Evolutionary conservation across 2,329 filamentous ascomycete species (phyloP).

Genomic region (Aspergillus intermedius): DNA sequence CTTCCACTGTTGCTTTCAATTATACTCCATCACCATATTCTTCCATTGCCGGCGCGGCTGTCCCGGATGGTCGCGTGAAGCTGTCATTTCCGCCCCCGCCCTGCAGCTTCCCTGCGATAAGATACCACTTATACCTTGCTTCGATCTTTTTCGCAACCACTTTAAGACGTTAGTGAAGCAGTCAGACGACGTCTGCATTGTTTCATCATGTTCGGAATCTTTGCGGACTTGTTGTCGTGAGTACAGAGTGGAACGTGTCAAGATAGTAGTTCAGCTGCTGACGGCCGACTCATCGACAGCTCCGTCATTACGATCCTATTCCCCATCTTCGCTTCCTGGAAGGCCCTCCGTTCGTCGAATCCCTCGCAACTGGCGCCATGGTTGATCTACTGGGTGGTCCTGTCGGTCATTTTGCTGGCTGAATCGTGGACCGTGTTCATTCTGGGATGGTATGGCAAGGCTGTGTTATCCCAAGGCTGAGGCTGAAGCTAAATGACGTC

Average conservation of each 20-base stretch:
- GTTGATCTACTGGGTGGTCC: constrained; percentile 98
- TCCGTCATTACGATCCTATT: constrained; percentile 85
- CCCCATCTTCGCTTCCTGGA: constrained; percentile 94
- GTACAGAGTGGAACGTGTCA: constrained; percentile 26
- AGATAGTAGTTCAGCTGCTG: background rate
- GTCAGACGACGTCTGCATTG: background rate
- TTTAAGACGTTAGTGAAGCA: background rate
- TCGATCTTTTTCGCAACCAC: background rate
- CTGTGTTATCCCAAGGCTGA: background rate
- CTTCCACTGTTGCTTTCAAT: background rate
- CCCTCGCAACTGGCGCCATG: constrained; percentile 88
- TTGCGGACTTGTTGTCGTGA: constrained; percentile 72
- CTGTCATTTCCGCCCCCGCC: constrained; percentile 11
- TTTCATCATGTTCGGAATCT: constrained; percentile 64
- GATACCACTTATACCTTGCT: background rate
- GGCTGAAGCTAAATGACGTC: background rate
- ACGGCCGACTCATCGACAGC: constrained; percentile 42
- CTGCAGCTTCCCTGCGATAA: constrained; percentile 6
- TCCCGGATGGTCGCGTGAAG: constrained; percentile 11
- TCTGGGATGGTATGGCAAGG: constrained; percentile 60
- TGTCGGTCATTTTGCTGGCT: constrained; percentile 70
- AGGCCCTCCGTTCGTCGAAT: constrained; percentile 88
- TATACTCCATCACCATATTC: background rate
- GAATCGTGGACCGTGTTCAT: constrained; percentile 88
- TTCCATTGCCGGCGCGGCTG: background rate